Base-by-base conservation (phyloP, 441 rosid genomes). In the Mallotus japonicus region DNA sequence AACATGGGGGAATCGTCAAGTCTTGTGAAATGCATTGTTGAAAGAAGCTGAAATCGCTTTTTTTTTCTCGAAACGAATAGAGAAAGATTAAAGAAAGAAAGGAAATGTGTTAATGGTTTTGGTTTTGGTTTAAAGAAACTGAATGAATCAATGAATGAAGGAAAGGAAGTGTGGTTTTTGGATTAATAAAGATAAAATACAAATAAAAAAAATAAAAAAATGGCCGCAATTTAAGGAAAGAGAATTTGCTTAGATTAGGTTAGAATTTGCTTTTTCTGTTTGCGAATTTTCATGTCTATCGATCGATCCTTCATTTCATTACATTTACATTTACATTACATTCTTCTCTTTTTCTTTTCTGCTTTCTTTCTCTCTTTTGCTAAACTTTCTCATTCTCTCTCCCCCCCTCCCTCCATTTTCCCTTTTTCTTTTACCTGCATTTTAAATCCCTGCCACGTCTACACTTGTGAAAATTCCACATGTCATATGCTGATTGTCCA, bases 1-100 rank as follows among this genome's bases (percentile, higher is more conserved):
- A 96, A 92, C 99, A 96, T 96, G 72, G 99, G 98, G 83, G 99
- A 96, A 88, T 96, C 99, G 77, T 96, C 99, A 75, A 96, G 96
- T 88, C 92, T 96, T 4, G 92, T 72, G 87, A 96, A 96, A 82
- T 87, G 92, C 99, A 96, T 96, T 75, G 32, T 71, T 79, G 57
- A 67, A 76, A 62, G 56, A 17, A 6, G 37, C 28, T 46, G 59
- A 73, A 67, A 69, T 70, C 73, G 79, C 76, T 77, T 71, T 58
- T 67, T 77, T 79, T 50, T 49, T 49, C 10, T 13, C 24, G 32
- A 34, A 34, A 8, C 0, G 9, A 28, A 28, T 5, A 19, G 14
- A 8, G 46, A 42, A 42, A 42, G 46, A 5, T 6, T 5, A 42
- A 42, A 42, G 46, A 42, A 42, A 42, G 10, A 42, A 42, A 42